Evolutionary conservation across 176 grass and related monocot genomes (phyloP).

Genomic region (Aegilops tauschii): DNA sequence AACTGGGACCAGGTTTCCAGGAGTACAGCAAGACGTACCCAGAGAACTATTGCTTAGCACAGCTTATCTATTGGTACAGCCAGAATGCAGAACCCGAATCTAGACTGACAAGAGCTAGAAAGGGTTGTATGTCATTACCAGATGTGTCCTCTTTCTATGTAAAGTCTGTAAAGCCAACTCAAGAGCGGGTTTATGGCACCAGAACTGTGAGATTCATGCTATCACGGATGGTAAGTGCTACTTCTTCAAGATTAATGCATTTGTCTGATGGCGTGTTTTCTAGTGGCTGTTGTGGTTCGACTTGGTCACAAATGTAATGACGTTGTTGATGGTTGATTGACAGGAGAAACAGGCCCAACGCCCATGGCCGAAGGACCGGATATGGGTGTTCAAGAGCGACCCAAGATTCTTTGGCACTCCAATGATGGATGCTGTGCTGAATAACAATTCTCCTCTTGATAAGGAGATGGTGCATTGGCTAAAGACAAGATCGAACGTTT

Average conservation of each 20-base stretch:
- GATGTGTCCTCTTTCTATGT: slow-evolving; percentile 85
- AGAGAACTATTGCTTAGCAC: slow-evolving; percentile 86
- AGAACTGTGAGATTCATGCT: slow-evolving; percentile 97
- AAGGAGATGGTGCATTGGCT: slow-evolving; percentile 99
- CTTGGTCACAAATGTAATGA: slow-evolving; percentile 1
- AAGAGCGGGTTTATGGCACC: slow-evolving; percentile 76
- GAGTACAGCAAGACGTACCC: slow-evolving; percentile 90
- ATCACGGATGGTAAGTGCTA: slow-evolving; percentile 86
- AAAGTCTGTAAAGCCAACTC: slow-evolving; percentile 60
- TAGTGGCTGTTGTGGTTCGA: not conserved
- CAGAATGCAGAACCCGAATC: slow-evolving; percentile 83
- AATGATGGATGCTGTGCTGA: slow-evolving; percentile 86
- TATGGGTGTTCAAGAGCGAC: slow-evolving; percentile 87
- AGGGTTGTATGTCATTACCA: slow-evolving; percentile 88
- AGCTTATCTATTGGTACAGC: slow-evolving; percentile 98
- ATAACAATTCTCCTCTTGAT: slow-evolving; percentile 85
- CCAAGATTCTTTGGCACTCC: slow-evolving; percentile 97
- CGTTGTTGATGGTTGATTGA: slow-evolving; percentile 35
- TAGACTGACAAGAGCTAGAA: slow-evolving; percentile 83
- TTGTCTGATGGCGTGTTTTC: not conserved
- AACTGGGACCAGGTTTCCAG: slow-evolving; percentile 81
- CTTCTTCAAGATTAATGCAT: not conserved
- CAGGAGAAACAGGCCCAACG: slow-evolving; percentile 97
- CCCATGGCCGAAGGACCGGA: slow-evolving; percentile 94
- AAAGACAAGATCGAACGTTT: slow-evolving; percentile 79